Evolutionary conservation across 805 yeast genomes (phyloP).

Genomic region (Pichia ethanolica): DNA sequence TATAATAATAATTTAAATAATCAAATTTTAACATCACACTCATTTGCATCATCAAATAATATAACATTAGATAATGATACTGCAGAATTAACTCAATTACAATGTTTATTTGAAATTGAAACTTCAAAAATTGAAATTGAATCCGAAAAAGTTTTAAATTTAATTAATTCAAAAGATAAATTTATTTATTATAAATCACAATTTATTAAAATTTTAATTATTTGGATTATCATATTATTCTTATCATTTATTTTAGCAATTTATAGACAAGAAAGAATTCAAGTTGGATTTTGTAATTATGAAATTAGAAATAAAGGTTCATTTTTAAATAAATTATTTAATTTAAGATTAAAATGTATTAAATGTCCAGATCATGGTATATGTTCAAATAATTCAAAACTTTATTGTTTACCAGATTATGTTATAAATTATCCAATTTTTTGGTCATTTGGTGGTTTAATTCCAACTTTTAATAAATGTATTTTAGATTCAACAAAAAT

Average conservation of each 20-base stretch:
- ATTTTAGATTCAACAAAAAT: conserved; percentile 71
- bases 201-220: not conserved
- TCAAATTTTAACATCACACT: not conserved
- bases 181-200: conserved; percentile 2
- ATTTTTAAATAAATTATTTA: conserved; percentile 30
- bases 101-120: conserved; percentile 18
- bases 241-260: conserved; percentile 8
- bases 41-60: not conserved
- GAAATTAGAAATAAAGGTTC: conserved; percentile 31
- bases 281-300: conserved; percentile 72
- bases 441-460: conserved; percentile 40
- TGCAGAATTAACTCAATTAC: conserved; percentile 12
- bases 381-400: conserved; percentile 55
- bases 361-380: conserved; percentile 79
- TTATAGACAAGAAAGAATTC: conserved; percentile 48
- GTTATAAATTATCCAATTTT: conserved; percentile 46
- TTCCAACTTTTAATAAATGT: conserved; percentile 63
- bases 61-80: conserved; percentile 4
- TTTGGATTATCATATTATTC: conserved; percentile 2
- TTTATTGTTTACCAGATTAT: conserved; percentile 71
- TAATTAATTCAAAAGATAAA: conserved; percentile 2
- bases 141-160: conserved; percentile 16
- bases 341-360: conserved; percentile 60
- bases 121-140: conserved; percentile 19
- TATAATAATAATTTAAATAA: not conserved